A percentile compares a stretch with the other conserved stretches of the same genome.
Evolutionary conservation across 2,329 filamentous ascomycete genomes (phyloP).

Genomic region (Aschersonia sp.): DNA sequence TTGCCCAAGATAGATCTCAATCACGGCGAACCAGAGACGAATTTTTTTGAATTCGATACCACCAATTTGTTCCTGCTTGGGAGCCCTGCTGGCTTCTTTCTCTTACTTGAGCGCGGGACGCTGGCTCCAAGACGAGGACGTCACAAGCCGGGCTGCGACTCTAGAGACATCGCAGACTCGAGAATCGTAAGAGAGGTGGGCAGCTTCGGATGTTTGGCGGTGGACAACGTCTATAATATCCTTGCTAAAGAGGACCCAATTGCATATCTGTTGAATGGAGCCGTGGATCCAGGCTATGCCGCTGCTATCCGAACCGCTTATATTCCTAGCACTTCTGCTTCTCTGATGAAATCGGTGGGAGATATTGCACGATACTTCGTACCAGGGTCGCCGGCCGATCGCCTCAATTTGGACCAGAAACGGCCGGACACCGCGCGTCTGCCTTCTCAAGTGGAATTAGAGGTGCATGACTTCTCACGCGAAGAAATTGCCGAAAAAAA

Average conservation of each 20-base stretch:
- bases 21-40: conserved; percentile 26
- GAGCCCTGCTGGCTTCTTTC: conserved; percentile 83
- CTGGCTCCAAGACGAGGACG: conserved; percentile 66
- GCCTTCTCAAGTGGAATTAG: conserved; percentile 66
- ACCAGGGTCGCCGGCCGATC: conserved; percentile 27
- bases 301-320: conserved; percentile 61
- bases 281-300: conserved; percentile 71
- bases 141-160: conserved; percentile 60
- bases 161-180: conserved; percentile 38
- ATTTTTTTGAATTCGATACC: conserved; percentile 82
- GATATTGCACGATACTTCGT: conserved; percentile 48
- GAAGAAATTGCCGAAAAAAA: conserved; percentile 88
- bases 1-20: conserved; percentile 37
- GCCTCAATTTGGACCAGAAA: conserved; percentile 15
- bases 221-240: conserved; percentile 95
- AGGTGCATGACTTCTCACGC: conserved; percentile 86
- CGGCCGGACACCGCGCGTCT: conserved; percentile 30
- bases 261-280: conserved; percentile 81
- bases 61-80: conserved; percentile 80
- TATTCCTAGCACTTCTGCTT: conserved; percentile 58
- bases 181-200: conserved; percentile 65
- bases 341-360: conserved; percentile 50
- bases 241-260: conserved; percentile 62
- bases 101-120: conserved; percentile 61
- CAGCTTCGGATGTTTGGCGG: conserved; percentile 76